Evolutionary conservation across 371 early-diverging fungal species (phyloP).

Genomic region (Mortierella sp.): DNA sequence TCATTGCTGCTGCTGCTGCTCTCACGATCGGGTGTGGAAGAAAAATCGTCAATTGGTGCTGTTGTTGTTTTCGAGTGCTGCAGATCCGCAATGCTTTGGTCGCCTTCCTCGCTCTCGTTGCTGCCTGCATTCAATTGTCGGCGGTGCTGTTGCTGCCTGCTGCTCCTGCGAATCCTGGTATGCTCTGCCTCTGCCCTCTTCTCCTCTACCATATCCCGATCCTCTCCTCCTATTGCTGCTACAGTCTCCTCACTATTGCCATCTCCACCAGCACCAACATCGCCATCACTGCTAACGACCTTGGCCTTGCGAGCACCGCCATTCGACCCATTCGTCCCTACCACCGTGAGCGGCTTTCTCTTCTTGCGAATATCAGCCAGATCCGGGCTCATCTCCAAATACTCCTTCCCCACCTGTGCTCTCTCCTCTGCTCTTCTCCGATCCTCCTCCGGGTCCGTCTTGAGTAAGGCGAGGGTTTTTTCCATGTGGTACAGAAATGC

Average conservation of each 20-base stretch:
- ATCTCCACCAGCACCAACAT: not conserved
- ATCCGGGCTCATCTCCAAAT: constrained; percentile 34
- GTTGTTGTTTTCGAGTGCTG: constrained; percentile 1
- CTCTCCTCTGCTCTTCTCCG: not conserved
- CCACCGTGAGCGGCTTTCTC: not conserved
- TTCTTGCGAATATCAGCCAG: constrained; percentile 18
- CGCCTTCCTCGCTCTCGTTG: not conserved
- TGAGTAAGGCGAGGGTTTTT: not conserved
- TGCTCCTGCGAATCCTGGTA: not conserved
- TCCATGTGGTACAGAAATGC: constrained; percentile 65
- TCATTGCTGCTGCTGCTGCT: not conserved
- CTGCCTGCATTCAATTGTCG: not conserved
- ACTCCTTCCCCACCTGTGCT: not conserved
- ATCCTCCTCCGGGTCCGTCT: constrained; percentile 6
- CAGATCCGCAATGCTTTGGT: not conserved
- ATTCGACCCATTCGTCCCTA: not conserved
- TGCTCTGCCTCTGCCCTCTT: not conserved
- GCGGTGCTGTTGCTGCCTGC: not conserved
- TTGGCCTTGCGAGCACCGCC: not conserved
- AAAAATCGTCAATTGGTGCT: not conserved
- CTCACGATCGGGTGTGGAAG: not conserved
- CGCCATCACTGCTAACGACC: not conserved
- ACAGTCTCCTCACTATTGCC: not conserved
- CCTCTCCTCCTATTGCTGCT: not conserved
- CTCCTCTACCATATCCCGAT: not conserved